These are phyloP conservation scores for Gillenia trifoliata DNA, from an alignment of 306 rosid genomes.

Conservation along the genomic window DNA sequence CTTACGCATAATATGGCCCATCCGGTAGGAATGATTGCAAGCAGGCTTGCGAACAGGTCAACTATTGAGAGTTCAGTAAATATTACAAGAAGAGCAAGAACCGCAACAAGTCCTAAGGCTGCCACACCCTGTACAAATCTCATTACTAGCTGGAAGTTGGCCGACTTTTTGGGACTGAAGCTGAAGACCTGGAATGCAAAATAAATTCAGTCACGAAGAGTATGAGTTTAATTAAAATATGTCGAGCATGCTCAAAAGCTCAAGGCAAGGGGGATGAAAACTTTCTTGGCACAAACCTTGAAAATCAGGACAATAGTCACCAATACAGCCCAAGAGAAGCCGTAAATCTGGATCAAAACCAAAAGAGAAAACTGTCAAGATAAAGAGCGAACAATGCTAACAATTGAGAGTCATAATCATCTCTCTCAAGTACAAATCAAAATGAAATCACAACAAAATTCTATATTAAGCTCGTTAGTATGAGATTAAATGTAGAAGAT, in stretches of 20 bases:
- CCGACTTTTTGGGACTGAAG: slow-evolving; percentile 71
- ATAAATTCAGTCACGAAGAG: slow-evolving; percentile 7
- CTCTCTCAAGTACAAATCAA: not conserved
- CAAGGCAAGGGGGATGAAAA: not conserved
- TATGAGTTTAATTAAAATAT: not conserved
- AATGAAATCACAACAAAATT: not conserved
- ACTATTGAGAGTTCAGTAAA: slow-evolving; percentile 59
- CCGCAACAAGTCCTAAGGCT: slow-evolving; percentile 60
- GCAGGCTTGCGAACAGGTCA: slow-evolving; percentile 83
- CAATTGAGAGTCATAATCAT: not conserved
- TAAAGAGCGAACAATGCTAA: not conserved
- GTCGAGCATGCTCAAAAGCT: not conserved
- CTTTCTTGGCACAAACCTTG: slow-evolving; percentile 59
- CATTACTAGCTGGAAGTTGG: slow-evolving; percentile 63
- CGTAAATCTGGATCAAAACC: slow-evolving; percentile 52
- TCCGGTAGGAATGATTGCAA: slow-evolving; percentile 83
- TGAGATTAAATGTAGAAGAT: not conserved
- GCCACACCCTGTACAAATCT: slow-evolving; percentile 79
- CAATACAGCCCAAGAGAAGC: slow-evolving; percentile 87
- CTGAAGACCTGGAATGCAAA: slow-evolving; percentile 61
- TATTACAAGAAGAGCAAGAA: slow-evolving; percentile 56
- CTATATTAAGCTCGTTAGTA: not conserved
- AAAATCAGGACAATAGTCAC: slow-evolving; percentile 67
- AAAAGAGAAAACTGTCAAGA: slow-evolving; percentile 23
- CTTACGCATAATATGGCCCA: slow-evolving; percentile 93